phyloP scores from a whole-genome alignment of 768 basidiomycete genomes.

The Trametes gibbosa region DNA sequence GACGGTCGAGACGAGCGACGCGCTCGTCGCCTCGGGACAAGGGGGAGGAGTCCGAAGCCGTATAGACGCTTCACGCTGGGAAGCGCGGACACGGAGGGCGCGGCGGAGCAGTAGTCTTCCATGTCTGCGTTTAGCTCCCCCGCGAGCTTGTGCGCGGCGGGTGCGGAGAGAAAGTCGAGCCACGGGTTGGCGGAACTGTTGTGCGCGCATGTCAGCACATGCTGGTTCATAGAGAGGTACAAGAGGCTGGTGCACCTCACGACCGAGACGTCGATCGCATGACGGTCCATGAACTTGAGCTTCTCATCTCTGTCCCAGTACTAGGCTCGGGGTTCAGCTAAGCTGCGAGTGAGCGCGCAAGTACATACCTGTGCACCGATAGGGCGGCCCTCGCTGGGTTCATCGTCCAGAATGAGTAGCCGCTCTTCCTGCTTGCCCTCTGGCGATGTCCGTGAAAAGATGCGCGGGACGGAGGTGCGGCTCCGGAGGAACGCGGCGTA shows the following conservation, averaged over 20 bases:
- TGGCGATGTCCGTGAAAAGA: constrained; percentile 47
- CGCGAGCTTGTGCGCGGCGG: constrained; percentile 65
- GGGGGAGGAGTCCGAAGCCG: constrained; percentile 81
- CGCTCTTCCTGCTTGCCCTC: constrained; percentile 62
- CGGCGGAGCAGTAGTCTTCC: constrained; percentile 73
- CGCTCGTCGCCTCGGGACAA: constrained; percentile 61
- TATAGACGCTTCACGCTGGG: constrained; percentile 60
- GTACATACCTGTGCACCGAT: constrained; percentile 74
- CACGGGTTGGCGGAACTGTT: constrained; percentile 84
- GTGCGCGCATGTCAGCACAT: not conserved
- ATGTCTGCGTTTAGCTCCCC: constrained; percentile 73
- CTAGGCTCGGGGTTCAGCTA: constrained; percentile 26
- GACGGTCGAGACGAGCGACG: constrained; percentile 60
- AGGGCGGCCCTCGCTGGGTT: constrained; percentile 76
- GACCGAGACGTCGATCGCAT: constrained; percentile 76
- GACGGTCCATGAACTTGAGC: constrained; percentile 80
- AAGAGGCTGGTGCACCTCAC: constrained; percentile 51
- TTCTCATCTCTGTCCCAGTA: constrained; percentile 82
- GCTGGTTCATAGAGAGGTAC: too few species aligned
- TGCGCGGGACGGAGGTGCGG: constrained; percentile 63
- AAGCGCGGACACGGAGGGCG: constrained; percentile 42
- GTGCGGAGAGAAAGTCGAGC: constrained; percentile 80
- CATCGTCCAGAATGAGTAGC: constrained; percentile 74
- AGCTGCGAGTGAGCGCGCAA: not conserved
- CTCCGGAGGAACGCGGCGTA: constrained; percentile 70